These are phyloP conservation scores for Daldinia childiae DNA, from an alignment of 495 filamentous ascomycete genomes.

Conservation along the genomic window DNA sequence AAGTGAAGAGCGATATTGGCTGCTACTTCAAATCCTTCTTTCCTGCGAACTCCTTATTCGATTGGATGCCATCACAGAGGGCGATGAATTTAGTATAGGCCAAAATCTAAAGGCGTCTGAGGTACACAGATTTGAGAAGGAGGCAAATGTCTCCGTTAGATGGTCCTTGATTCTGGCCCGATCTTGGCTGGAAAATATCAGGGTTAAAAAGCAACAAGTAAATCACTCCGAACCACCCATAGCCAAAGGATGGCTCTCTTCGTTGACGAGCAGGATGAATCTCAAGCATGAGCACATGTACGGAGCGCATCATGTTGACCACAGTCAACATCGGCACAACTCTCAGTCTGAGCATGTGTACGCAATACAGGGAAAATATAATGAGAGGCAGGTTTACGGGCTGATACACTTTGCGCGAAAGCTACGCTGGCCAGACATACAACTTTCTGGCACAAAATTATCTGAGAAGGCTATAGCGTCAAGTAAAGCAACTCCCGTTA, in stretches of 20 bases:
- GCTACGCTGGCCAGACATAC: constrained; percentile 64
- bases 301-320: constrained; percentile 43
- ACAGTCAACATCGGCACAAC: constrained; percentile 44
- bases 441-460: constrained; percentile 50
- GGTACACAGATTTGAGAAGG: constrained; percentile 68
- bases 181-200: constrained; percentile 79
- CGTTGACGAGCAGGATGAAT: constrained; percentile 62
- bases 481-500: constrained; percentile 53
- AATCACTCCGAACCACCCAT: constrained; percentile 50
- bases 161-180: constrained; percentile 84
- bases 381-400: constrained; percentile 62
- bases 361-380: constrained; percentile 56
- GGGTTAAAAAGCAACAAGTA: constrained; percentile 50
- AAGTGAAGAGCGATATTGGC: constrained; percentile 71
- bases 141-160: constrained; percentile 72
- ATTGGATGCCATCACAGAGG: constrained; percentile 74
- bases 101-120: constrained; percentile 66
- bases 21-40: constrained; percentile 81
- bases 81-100: constrained; percentile 57
- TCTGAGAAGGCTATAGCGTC: constrained; percentile 52
- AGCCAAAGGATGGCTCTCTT: constrained; percentile 60
- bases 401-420: constrained; percentile 66
- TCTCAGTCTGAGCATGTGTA: constrained; percentile 50
- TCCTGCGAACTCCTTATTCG: constrained; percentile 80
- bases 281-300: constrained; percentile 53